Conservation (phyloP, 306 rosid species). For the Pterocarpus macrocarpus region DNA sequence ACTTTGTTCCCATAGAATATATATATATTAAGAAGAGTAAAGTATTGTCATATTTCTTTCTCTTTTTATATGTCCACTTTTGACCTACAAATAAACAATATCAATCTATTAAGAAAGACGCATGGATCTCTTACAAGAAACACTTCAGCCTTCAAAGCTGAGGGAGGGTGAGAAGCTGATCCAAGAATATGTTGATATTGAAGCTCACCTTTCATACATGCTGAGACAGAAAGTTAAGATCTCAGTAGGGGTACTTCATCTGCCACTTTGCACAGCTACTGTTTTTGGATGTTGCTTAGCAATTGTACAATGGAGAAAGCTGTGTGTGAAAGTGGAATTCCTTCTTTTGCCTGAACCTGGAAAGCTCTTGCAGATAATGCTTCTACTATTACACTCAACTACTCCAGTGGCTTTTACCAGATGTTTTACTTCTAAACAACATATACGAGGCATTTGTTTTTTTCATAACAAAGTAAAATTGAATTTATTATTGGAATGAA, state of each 20-base stretch:
- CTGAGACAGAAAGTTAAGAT: conserved; percentile 10
- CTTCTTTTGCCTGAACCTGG: conserved; percentile 44
- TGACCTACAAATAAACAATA: too few relatives aligned
- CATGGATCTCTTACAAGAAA: conserved; percentile 26
- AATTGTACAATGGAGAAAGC: conserved; percentile 40
- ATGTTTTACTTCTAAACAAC: not conserved
- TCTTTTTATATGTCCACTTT: too few relatives aligned
- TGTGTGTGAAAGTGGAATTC: conserved; percentile 41
- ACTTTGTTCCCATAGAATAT: too few relatives aligned
- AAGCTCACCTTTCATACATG: too few relatives aligned
- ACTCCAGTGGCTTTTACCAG: not conserved
- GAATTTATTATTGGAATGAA: too few relatives aligned
- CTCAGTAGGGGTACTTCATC: conserved; percentile 43
- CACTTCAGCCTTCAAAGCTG: too few relatives aligned
- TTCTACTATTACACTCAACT: not conserved
- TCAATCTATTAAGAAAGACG: not conserved
- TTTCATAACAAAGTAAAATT: too few relatives aligned
- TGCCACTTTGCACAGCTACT: conserved; percentile 31
- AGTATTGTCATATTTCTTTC: too few relatives aligned
- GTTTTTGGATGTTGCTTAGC: conserved; percentile 49
- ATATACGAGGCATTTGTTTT: too few relatives aligned
- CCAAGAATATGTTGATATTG: too few relatives aligned
- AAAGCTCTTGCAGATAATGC: conserved; percentile 29
- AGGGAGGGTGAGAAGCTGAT: not conserved
- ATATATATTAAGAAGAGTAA: too few relatives aligned